Evolutionary conservation across 2,329 filamentous ascomycete genomes (phyloP), one percentile per base, ranked within the genome.

Genomic region (Penicillium sp.): DNA sequence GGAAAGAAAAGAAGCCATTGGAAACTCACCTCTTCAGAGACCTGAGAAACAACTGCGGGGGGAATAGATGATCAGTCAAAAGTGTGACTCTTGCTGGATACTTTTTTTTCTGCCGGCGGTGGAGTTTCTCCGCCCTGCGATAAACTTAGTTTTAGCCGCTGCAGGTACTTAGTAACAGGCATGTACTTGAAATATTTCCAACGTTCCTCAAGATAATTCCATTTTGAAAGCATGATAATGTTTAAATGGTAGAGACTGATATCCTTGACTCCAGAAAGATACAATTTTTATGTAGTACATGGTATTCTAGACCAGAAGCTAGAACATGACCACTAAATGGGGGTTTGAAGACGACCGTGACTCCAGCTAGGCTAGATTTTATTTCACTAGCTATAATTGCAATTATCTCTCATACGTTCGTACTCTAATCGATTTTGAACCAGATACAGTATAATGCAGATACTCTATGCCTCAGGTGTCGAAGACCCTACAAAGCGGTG

Each of bases 31-130:
- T 67, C 62, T 50, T 27, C 46, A 61, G 62, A 65, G 54, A 66
- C 53, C 60, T 65, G 55, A 65, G 45, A 62, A 65, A 54, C 62
- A 64, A 64, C 59, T 64, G 62, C 62, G 47, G 49, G 50, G 54
- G 55, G 48, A 45, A 46, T 62, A 53, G 52, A 57, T 48, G 59
- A 31, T 37, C 42, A 47, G 53, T 42, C 47, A 47, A 55, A 50
- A 50, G 39, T 25, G 54, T 48, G 43, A 50, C 52, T 50, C 53
- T 52, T 55, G 47, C 42, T 57, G 43, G 48, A 49, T 58, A 59
- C 57, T 64, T 66, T 67, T 65, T 66, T 67, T 66, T 67, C 59
- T 62, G 62, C 63, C 62, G 64, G 61, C 61, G 62, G 60, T 42
- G 57, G 52, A 48, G 49, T 63, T 67, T 67, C 63, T 67, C 64